Evolutionary conservation across 1,284 basidiomycete species (phyloP).

Genomic region (Neonothopanus nambi): DNA sequence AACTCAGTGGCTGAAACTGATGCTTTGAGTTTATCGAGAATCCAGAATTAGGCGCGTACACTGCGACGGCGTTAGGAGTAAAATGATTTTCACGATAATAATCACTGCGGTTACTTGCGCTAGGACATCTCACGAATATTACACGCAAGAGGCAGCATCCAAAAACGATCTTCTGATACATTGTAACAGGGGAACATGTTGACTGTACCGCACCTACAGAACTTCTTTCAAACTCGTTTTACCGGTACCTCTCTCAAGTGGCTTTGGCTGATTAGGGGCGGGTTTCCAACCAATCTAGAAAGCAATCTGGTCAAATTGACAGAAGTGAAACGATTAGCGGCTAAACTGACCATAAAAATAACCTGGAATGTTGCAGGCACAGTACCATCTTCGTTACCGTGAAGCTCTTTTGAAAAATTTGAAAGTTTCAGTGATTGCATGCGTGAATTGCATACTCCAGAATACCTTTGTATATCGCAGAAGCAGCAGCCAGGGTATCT

Average conservation of each 20-base stretch:
- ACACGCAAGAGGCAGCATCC: too few species aligned
- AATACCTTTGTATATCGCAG: slow-evolving; percentile 89
- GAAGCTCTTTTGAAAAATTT: slow-evolving; percentile 65
- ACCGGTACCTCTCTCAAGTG: slow-evolving; percentile 84
- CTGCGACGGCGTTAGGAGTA: too few species aligned
- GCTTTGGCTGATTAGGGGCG: slow-evolving; percentile 79
- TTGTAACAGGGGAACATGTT: not conserved
- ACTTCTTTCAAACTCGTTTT: slow-evolving; percentile 83
- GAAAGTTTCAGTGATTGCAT: slow-evolving; percentile 1
- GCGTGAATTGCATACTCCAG: slow-evolving; percentile 9
- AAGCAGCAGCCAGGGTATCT: slow-evolving; percentile 89
- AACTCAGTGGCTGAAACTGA: too few species aligned
- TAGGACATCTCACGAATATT: too few species aligned
- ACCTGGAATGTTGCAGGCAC: slow-evolving; percentile 96
- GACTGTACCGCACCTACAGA: slow-evolving; percentile 38
- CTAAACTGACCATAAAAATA: slow-evolving; percentile 80
- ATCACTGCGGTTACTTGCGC: too few species aligned
- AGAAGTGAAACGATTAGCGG: not conserved
- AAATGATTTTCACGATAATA: too few species aligned
- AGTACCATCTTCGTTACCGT: slow-evolving; percentile 80
- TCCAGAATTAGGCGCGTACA: too few species aligned
- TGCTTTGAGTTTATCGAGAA: too few species aligned
- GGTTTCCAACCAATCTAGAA: slow-evolving; percentile 98
- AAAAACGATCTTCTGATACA: too few species aligned
- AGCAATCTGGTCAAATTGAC: slow-evolving; percentile 14